A percentile compares a stretch with the other conserved stretches of the same genome.
Evolutionary conservation across 495 filamentous ascomycete genomes (phyloP).

Genomic region (Echria macrotheca): DNA sequence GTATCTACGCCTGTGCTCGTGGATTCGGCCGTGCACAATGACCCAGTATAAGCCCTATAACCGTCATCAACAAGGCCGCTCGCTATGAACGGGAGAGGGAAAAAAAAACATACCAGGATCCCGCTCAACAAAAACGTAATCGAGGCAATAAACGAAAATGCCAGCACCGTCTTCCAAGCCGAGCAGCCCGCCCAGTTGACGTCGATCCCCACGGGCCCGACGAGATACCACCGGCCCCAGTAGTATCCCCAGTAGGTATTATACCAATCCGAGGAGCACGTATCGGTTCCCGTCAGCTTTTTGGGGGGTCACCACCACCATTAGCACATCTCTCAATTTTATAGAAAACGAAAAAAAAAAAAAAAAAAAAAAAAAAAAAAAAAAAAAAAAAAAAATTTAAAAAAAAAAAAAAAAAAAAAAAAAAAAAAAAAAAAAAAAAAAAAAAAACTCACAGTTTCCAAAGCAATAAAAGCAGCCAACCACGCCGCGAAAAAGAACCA

Average conservation of each 20-base stretch:
- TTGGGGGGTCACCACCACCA: neutral
- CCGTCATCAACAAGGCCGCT: neutral
- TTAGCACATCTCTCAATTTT: neutral
- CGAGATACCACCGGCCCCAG: conserved; percentile 19
- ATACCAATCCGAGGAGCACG: conserved; percentile 15
- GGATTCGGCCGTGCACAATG: conserved; percentile 1
- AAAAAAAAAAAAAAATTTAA: too few relatives aligned
- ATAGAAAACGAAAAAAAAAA: too few relatives aligned
- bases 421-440: too few relatives aligned
- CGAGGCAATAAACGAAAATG: conserved; percentile 17
- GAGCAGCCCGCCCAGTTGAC: conserved; percentile 16
- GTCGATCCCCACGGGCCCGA: conserved; percentile 9
- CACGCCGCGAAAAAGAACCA: conserved; percentile 17
- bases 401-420: too few relatives aligned
- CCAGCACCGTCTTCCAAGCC: conserved; percentile 20
- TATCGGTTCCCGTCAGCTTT: conserved; percentile 13
- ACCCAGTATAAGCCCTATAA: conserved; percentile 11
- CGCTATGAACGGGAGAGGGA: neutral
- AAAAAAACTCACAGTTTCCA: conserved; percentile 15
- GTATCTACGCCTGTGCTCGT: neutral
- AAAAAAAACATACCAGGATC: conserved; percentile 9
- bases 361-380: too few relatives aligned
- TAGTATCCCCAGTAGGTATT: conserved; percentile 21
- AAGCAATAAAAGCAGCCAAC: conserved; percentile 15
- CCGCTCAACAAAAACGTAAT: conserved; percentile 11